Evolutionary conservation across 768 basidiomycete species (phyloP).

Genomic region (Leucocoprinus leucothites): DNA sequence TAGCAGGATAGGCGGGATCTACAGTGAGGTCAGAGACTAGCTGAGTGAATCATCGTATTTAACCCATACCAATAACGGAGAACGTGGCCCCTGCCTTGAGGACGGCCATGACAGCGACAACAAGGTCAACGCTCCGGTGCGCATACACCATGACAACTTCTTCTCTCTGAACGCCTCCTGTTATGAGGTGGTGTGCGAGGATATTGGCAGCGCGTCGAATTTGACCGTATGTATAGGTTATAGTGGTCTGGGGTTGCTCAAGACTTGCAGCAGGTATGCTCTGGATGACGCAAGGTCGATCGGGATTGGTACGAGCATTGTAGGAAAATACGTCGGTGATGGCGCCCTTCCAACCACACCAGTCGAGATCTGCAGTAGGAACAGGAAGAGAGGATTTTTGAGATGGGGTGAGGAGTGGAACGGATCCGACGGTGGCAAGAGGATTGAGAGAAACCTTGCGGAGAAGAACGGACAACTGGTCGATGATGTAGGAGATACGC

Average conservation of each 20-base stretch:
- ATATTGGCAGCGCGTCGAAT: constrained; percentile 87
- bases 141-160: constrained; percentile 99
- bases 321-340: constrained; percentile 92
- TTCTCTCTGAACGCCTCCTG: constrained; percentile 82
- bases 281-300: constrained; percentile 88
- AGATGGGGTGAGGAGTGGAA: constrained; percentile 71
- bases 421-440: constrained; percentile 66
- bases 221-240: constrained; percentile 71
- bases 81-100: constrained; percentile 96
- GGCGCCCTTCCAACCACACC: constrained; percentile 97
- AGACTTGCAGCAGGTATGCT: constrained; percentile 45
- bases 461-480: constrained; percentile 80
- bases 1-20: constrained; percentile 97
- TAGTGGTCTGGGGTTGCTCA: constrained; percentile 45
- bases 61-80: constrained; percentile 84
- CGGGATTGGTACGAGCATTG: constrained; percentile 79
- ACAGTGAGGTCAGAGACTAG: constrained; percentile 9
- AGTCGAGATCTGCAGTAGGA: constrained; percentile 85
- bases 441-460: constrained; percentile 69
- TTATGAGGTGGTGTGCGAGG: constrained; percentile 85
- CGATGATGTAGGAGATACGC: constrained; percentile 76
- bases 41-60: background rate
- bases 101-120: constrained; percentile 95
- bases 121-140: constrained; percentile 92
- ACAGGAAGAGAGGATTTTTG: constrained; percentile 75